Evolutionary conservation across 805 yeast species (phyloP), one percentile per base, ranked within the genome.

Genomic region (Candida cerambycidarum): DNA sequence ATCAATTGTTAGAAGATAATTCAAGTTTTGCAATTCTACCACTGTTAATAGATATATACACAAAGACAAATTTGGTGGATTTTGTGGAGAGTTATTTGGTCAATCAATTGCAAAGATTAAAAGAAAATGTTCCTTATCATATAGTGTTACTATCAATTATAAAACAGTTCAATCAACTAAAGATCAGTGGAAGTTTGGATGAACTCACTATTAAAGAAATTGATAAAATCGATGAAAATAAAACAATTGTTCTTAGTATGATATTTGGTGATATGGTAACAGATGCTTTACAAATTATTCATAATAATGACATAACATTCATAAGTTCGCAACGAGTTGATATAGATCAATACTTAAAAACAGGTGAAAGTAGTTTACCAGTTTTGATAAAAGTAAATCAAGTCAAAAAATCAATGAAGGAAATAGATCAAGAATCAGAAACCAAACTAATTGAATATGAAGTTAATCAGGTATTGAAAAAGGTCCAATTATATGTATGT

Each of bases 211-310:
- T 9, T 12, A n/a, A 19, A 4, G 9, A 25, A 18, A 18, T 17
- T 16, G 14, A 21, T 9, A 6, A 11, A 5, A 15, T 38, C 7
- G 45, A 42, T 18, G 13, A 19, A 9, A 25, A 31, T 16, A 36
- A 32, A 34, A 3, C 38, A 12, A 27, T 32, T 8, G n/a, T 50
- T 10, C 41, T 59, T 29, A 35, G 55, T 3, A 38, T 57, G n/a
- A 28, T 53, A 13, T 48, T 47, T 43, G 64, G 63, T n/a, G 42
- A 42, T 19, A 42, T 42, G 7, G 56, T 39, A 25, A 41, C 49
- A 5, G 44, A 46, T 2, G 56, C 58, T 5, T 27, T 57, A 10
- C 46, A 48, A n/a, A 45, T 57, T 11, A 14, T 46, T n/a, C 24
- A 24, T 13, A 13, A 40, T 28, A 13, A 17, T 18, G 14, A 19